Evolutionary conservation across 192 early-diverging fungal species (phyloP).

Genomic region (Geranomyces variabilis): DNA sequence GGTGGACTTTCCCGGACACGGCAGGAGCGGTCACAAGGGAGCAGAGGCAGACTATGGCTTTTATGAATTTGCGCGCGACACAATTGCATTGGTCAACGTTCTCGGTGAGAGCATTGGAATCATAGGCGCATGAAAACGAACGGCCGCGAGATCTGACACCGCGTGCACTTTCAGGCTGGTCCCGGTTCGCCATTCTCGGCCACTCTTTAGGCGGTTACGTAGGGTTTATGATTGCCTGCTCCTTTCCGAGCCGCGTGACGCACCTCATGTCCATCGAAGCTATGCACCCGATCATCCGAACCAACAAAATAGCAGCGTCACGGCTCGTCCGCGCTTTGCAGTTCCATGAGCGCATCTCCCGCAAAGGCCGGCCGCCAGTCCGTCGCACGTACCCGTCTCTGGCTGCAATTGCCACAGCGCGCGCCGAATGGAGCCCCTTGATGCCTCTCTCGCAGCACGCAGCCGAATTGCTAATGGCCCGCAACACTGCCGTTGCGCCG

Average conservation of each 20-base stretch:
- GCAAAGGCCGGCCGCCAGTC: not conserved
- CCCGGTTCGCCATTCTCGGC: conserved; percentile 24
- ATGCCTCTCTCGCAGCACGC: not conserved
- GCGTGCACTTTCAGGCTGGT: conserved; percentile 12
- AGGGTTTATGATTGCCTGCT: conserved; percentile 5
- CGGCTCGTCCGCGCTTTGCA: not conserved
- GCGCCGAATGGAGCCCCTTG: not conserved
- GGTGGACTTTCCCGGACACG: conserved; percentile 41
- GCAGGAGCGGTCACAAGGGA: conserved; percentile 20
- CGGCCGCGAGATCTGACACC: not conserved
- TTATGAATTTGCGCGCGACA: conserved; percentile 31
- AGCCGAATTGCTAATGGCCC: too few species aligned
- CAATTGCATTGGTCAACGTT: not conserved
- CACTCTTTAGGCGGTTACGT: conserved; percentile 37
- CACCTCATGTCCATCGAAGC: conserved; percentile 23
- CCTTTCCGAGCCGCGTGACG: conserved; percentile 10
- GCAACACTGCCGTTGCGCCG: too few species aligned
- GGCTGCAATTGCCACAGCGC: not conserved
- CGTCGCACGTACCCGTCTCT: not conserved
- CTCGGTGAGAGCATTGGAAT: not conserved
- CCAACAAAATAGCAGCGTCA: not conserved
- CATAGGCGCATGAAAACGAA: too few species aligned
- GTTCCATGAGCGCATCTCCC: not conserved
- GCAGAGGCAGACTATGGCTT: conserved; percentile 28
- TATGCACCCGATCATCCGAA: conserved; percentile 17